Base-by-base conservation (phyloP, 805 yeast species). In the Candida palmyrensis region DNA sequence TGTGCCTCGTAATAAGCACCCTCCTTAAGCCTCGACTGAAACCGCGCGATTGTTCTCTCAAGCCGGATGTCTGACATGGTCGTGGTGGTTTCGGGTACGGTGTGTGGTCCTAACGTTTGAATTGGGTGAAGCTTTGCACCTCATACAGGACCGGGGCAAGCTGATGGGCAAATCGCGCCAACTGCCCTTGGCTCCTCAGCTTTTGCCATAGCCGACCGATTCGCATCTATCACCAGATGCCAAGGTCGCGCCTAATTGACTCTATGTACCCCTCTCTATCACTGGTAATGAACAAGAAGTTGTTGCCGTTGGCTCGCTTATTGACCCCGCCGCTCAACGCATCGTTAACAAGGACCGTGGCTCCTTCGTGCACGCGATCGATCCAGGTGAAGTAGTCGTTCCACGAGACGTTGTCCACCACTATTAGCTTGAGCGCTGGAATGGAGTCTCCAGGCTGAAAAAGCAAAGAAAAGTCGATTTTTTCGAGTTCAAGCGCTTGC, bases 1-100 rank as follows among this genome's bases (percentile, higher is more conserved):
- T 90, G 96, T 0, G 97, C 97, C 54, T 92, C 98, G 54, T 90
- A 90, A 61, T 71, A 87, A 35, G 88, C 83, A 2, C 85, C 86
- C 31, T 71, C 71, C 32, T 71, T 74, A 42, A 90, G 81, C 47
- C 83, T 79, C 27, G 66, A 71, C 49, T 79, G 75, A 61, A 82
- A 82, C 43, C 92, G 64, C 15, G 69, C 75, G 28, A 82, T 56
- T 1, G 87, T 80, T 46, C 73, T 71, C 33, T 71, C 67, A 16
- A 82, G 56, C 48, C 77, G 79, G 36, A 46, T 55, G 35, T 50
- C 53, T 13, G 47, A 40, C 48, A 45, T 42, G 17, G 19, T n/a
- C 7, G 15, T 11, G 17, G 19, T 8, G 21, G 18, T 8, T 17
- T 16, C 5, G 15, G 27, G n/a, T 25, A 16, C n/a, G n/a, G n/a